Evolutionary conservation across 2,329 filamentous ascomycete genomes (phyloP).

Genomic region (Fusarium sambucinum): DNA sequence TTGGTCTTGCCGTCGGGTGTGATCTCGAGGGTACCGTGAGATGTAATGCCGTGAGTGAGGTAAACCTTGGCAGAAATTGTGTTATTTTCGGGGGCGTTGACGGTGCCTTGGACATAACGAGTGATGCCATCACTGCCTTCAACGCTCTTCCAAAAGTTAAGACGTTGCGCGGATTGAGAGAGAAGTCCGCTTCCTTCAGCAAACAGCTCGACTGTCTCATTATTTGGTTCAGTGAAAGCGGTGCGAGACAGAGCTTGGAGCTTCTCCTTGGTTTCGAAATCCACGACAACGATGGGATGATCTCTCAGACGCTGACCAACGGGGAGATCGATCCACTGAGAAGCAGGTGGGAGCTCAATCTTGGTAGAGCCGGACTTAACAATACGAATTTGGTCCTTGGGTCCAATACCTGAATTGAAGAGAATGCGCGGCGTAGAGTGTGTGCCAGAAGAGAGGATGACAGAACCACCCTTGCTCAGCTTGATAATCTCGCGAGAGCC

Average conservation of each 20-base stretch:
- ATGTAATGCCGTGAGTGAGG: conserved; percentile 63
- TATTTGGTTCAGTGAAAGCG: conserved; percentile 46
- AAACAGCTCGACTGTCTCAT: conserved; percentile 49
- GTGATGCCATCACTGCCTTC: conserved; percentile 54
- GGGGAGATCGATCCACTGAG: conserved; percentile 69
- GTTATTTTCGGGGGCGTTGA: conserved; percentile 57
- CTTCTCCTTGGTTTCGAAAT: conserved; percentile 46
- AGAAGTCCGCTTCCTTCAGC: conserved; percentile 56
- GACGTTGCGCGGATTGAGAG: conserved; percentile 58
- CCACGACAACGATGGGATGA: conserved; percentile 56
- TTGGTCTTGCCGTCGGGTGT: conserved; percentile 56
- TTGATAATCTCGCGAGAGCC: conserved; percentile 69
- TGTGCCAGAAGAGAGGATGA: conserved; percentile 74
- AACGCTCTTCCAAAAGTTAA: conserved; percentile 62
- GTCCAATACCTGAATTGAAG: conserved; percentile 71
- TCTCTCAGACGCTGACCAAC: conserved; percentile 69
- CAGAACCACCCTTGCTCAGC: conserved; percentile 70
- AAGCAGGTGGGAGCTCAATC: conserved; percentile 61
- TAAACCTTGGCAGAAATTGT: conserved; percentile 62
- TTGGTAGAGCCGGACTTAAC: conserved; percentile 61
- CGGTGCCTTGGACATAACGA: conserved; percentile 58
- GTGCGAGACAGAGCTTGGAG: conserved; percentile 38
- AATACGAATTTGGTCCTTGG: conserved; percentile 67
- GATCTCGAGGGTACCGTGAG: conserved; percentile 59
- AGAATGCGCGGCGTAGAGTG: conserved; percentile 77